These are phyloP conservation scores for Globisporangium radiosum DNA, from an alignment of 352 stramenopile genomes.

Conservation along the genomic window DNA sequence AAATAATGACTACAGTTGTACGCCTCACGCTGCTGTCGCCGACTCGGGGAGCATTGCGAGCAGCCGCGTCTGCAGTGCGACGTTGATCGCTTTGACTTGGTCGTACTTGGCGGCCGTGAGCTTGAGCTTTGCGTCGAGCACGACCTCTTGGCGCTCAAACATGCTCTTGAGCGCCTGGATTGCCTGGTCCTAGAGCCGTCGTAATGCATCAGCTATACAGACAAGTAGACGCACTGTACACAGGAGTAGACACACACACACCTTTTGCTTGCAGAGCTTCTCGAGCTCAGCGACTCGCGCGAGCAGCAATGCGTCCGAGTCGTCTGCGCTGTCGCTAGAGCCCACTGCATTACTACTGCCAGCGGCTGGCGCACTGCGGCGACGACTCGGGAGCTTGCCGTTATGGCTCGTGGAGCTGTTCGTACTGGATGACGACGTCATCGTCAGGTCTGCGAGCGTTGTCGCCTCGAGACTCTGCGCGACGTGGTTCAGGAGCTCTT, in stretches of 20 bases:
- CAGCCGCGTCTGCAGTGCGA: slow-evolving; percentile 67
- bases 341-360: neutral
- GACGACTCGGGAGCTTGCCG: neutral
- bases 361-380: slow-evolving; percentile 11
- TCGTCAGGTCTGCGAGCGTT: slow-evolving; percentile 14
- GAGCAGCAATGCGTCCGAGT: slow-evolving; percentile 17
- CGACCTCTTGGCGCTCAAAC: slow-evolving; percentile 58
- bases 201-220: neutral
- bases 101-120: slow-evolving; percentile 66
- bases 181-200: slow-evolving; percentile 44
- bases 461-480: slow-evolving; percentile 30
- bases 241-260: slow-evolving; percentile 11
- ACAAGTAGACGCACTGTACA: neutral
- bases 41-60: slow-evolving; percentile 40
- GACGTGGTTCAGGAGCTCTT: slow-evolving; percentile 46
- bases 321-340: neutral
- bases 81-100: slow-evolving; percentile 75
- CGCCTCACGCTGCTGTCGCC: too few relatives aligned
- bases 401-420: neutral
- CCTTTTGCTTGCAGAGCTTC: slow-evolving; percentile 72
- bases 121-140: slow-evolving; percentile 69
- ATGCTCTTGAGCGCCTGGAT: slow-evolving; percentile 57
- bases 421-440: slow-evolving; percentile 11
- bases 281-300: slow-evolving; percentile 58
- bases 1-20: too few relatives aligned